Percentiles rank a stretch among this genome's conserved stretches.
Conservation (phyloP, 78 protist genomes). For the Anaeramoeba flamelloides region DNA sequence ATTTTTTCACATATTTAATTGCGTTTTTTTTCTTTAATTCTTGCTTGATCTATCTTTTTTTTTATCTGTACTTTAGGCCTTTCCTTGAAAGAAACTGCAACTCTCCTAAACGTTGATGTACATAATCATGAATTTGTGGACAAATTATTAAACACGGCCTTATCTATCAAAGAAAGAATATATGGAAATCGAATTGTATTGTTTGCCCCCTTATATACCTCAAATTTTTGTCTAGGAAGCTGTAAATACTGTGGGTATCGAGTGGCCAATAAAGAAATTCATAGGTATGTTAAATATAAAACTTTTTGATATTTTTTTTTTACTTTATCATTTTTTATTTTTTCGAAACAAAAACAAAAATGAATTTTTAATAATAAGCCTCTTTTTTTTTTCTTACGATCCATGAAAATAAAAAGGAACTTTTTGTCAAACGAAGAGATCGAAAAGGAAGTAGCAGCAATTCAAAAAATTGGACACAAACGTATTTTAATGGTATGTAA, state of each 20-base stretch:
- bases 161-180: constrained; percentile 10
- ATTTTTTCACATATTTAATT: too few relatives aligned
- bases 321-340: too few relatives aligned
- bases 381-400: too few relatives aligned
- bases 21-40: too few relatives aligned
- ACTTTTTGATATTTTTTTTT: too few relatives aligned
- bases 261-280: not conserved
- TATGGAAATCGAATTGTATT: constrained; percentile 18
- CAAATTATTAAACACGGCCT: not conserved
- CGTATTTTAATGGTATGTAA: not conserved
- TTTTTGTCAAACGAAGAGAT: not conserved
- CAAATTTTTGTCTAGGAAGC: constrained; percentile 7
- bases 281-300: too few relatives aligned
- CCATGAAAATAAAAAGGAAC: too few relatives aligned
- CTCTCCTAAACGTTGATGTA: constrained; percentile 2
- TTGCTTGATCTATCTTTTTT: too few relatives aligned
- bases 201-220: constrained; percentile 13
- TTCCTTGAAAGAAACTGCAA: not conserved
- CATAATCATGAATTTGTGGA: not conserved
- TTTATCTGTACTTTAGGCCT: too few relatives aligned
- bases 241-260: constrained; percentile 8
- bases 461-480: constrained; percentile 1
- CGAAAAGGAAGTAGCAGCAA: not conserved
- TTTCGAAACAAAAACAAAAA: too few relatives aligned
- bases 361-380: too few relatives aligned